Evolutionary conservation across 495 filamentous ascomycete species (phyloP).

Genomic region (Penicillium coprophilum): DNA sequence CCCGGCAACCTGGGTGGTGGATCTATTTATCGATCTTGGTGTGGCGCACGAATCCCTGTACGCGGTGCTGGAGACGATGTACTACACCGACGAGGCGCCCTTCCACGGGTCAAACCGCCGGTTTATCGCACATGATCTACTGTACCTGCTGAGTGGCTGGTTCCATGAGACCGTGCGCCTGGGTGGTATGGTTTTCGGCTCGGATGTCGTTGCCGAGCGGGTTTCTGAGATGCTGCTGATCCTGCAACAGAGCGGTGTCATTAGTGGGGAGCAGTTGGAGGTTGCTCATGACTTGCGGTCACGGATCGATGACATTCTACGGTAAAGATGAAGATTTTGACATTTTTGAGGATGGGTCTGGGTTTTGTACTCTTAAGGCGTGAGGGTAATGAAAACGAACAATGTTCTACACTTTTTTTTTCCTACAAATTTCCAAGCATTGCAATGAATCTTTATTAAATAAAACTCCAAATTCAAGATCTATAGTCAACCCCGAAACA

Average conservation of each 20-base stretch:
- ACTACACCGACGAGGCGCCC: conserved; percentile 78
- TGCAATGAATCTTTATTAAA: background rate
- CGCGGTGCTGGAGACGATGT: conserved; percentile 76
- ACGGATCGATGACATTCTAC: conserved; percentile 46
- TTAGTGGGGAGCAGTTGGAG: conserved; percentile 32
- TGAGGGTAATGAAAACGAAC: too few species aligned
- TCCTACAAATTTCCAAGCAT: background rate
- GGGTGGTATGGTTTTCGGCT: conserved; percentile 53
- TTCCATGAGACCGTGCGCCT: conserved; percentile 57
- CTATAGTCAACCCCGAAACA: conserved; percentile 5
- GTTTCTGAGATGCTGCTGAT: conserved; percentile 48
- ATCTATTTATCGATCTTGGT: conserved; percentile 73
- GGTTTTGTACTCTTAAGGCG: too few species aligned
- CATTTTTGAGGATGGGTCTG: too few species aligned
- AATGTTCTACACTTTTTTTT: too few species aligned
- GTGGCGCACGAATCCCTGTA: conserved; percentile 74
- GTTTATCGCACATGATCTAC: conserved; percentile 60
- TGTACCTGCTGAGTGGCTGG: conserved; percentile 64
- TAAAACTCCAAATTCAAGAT: conserved; percentile 5
- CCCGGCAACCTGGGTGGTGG: conserved; percentile 76
- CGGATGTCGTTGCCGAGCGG: conserved; percentile 48
- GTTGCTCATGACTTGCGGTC: conserved; percentile 40
- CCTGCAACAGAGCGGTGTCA: conserved; percentile 41
- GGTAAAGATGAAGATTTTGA: conserved; percentile 26
- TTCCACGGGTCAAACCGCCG: conserved; percentile 66